These are phyloP conservation scores for Neopestalotiopsis sp. DNA, from an alignment of 2,329 filamentous ascomycete species.

Conservation along the genomic window DNA sequence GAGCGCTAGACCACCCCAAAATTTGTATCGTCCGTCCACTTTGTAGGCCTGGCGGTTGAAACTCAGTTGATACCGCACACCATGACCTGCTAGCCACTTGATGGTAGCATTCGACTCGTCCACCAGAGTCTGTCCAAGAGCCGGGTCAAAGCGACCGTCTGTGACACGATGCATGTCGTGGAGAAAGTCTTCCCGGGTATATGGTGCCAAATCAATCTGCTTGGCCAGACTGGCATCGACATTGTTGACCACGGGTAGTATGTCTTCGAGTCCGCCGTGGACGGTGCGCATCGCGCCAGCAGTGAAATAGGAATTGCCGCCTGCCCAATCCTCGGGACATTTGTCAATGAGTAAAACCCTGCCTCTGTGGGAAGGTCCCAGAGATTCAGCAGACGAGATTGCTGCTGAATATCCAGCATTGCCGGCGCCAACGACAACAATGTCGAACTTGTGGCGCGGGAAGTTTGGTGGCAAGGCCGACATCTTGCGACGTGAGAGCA, in stretches of 20 bases:
- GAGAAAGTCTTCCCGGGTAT: slow-evolving; percentile 59
- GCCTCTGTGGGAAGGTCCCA: slow-evolving; percentile 35
- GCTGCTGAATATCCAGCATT: slow-evolving; percentile 70
- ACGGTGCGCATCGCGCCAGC: slow-evolving; percentile 67
- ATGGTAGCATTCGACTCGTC: slow-evolving; percentile 55
- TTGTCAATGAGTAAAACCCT: slow-evolving; percentile 65
- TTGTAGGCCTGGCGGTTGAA: slow-evolving; percentile 72
- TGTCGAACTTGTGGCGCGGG: slow-evolving; percentile 35
- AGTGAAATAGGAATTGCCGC: slow-evolving; percentile 70
- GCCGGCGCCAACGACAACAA: slow-evolving; percentile 65
- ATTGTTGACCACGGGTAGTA: slow-evolving; percentile 68
- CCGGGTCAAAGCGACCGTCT: slow-evolving; percentile 55
- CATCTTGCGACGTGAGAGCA: not conserved
- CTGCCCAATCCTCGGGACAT: slow-evolving; percentile 62
- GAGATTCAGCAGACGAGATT: slow-evolving; percentile 55
- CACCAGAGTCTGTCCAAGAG: slow-evolving; percentile 55
- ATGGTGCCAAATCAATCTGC: slow-evolving; percentile 63
- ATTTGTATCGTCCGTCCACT: slow-evolving; percentile 64
- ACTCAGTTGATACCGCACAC: slow-evolving; percentile 62
- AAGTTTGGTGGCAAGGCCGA: not conserved
- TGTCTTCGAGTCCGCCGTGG: slow-evolving; percentile 59
- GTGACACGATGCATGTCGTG: slow-evolving; percentile 64
- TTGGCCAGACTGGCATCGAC: slow-evolving; percentile 49
- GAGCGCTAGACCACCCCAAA: slow-evolving; percentile 71
- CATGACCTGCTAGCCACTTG: slow-evolving; percentile 61